Base-by-base conservation (phyloP, 2,329 filamentous ascomycete genomes). In the Sphaerostilbella broomeana region DNA sequence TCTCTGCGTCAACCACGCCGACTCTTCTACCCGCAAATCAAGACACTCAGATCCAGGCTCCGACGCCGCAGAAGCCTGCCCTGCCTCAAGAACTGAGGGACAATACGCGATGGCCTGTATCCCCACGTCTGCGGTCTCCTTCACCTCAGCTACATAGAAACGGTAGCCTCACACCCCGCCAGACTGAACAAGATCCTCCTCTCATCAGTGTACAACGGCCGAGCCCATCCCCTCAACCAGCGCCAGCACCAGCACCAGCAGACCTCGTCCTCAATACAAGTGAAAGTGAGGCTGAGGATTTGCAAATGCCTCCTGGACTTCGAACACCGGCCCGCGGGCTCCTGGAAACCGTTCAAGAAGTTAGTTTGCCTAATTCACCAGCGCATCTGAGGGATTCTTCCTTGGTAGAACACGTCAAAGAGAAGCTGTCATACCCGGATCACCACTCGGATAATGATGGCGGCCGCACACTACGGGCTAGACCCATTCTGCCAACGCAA, bases 321-420 rank as follows among this genome's bases (percentile, higher is more conserved):
- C 67, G 73, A 56, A 77, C 79, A 13, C 77, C 79, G 16, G 72
- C 69, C 22, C 69, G 72, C 37, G 78, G 81, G 34, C 77, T 77
- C 33, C 67, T 95, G 42, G 90, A 94, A 63, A 95, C 92, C 0
- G 90, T 97, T 12, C 84, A 95, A 58, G 90, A 95, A 69, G 81
- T 84, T 38, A 92, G 86, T 63, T 76, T 86, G 44, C 79, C 83
- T 29, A 80, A 78, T 35, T 85, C 84, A 1, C 84, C 86, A 54
- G 69, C 61, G 51, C 65, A 63, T 35, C 58, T 57, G 21, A 52
- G 65, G 44, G 67, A 70, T 43, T 61, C 66, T 12, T 64, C 65
- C 17, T 43, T 64, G 24, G 51, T 74, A 36, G 74, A 77, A 42
- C 74, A 67, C 58, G 62, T 69, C 17, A 68, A 68, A 29, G 69